A percentile compares a stretch with the other conserved stretches of the same genome.
These are phyloP conservation scores for Coemansia umbellata DNA, from an alignment of 192 early-diverging fungal genomes.

Conservation along the genomic window DNA sequence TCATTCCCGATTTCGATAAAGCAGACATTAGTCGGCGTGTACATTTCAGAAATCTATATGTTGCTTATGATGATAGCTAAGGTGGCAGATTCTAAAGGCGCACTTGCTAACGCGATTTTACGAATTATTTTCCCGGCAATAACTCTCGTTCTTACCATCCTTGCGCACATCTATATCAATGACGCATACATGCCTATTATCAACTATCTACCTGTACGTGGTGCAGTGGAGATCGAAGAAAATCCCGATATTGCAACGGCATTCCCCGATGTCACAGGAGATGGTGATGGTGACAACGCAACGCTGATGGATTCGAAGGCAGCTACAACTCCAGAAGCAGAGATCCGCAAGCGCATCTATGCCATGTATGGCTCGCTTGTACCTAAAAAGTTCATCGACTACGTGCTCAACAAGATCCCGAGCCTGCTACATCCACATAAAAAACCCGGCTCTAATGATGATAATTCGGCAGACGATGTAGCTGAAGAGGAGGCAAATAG, in stretches of 20 bases:
- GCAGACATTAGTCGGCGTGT: slow-evolving; percentile 68
- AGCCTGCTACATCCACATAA: slow-evolving; percentile 15
- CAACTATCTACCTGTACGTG: slow-evolving; percentile 53
- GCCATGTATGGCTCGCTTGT: slow-evolving; percentile 40
- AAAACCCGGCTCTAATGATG: not conserved
- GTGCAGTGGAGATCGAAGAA: slow-evolving; percentile 40
- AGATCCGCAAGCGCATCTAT: slow-evolving; percentile 25
- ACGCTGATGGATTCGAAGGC: slow-evolving; percentile 3
- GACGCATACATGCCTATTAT: slow-evolving; percentile 61
- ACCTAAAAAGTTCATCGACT: slow-evolving; percentile 33
- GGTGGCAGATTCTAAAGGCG: slow-evolving; percentile 21
- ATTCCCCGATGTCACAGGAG: slow-evolving; percentile 31
- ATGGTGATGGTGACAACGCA: slow-evolving; percentile 11
- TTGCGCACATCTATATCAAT: slow-evolving; percentile 55
- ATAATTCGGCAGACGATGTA: not conserved
- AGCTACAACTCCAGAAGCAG: slow-evolving; percentile 9
- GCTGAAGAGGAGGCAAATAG: slow-evolving; percentile 1
- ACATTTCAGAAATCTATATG: slow-evolving; percentile 73
- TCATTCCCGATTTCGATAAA: slow-evolving; percentile 62
- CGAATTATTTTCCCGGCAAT: slow-evolving; percentile 53
- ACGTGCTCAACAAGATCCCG: slow-evolving; percentile 37
- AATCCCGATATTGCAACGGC: slow-evolving; percentile 27
- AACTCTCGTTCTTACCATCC: slow-evolving; percentile 52
- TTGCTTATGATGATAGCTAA: slow-evolving; percentile 69
- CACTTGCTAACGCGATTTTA: slow-evolving; percentile 44